Evolutionary conservation across 495 filamentous ascomycete genomes (phyloP), one percentile per base, ranked within the genome.

Genomic region (Evernia prunastri): DNA sequence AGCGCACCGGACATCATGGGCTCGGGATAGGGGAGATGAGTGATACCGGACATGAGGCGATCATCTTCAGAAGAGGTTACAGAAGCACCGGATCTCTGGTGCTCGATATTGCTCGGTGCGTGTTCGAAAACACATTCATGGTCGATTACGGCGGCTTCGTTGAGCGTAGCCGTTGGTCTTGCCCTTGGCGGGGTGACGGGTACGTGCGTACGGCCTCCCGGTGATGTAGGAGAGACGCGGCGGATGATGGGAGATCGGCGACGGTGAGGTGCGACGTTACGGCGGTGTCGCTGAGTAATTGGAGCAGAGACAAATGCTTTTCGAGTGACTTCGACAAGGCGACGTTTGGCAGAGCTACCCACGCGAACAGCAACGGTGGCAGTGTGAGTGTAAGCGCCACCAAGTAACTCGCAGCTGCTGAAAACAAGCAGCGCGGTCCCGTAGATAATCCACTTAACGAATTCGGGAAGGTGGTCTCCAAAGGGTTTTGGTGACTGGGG

Each of bases 331-430:
- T 53, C 25, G 27, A 53, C 49, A 49, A 61, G 59, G 45, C 59
- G 59, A 35, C 59, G 59, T 33, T 61, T 61, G 42, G 59, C 59
- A 51, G 59, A 36, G 29, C 15, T 25, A 17, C 36, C 57, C 17
- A 61, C 29, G 15, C 33, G 40, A 17, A 61, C 59, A 45, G 59
- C 42, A 45, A 36, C 59, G 59, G 27, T 33, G 29, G 42, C 45
- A 18, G 42, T 23, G 59, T 37, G 59, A 36, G 18, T 11, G 33
- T 25, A 59, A 40, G 17, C 18, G 4, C 31, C 18, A 6, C 37
- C 57, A 15, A 27, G 13, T 8, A 53, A 15, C 8, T 31, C 23
- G 25, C 25, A 25, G 27, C 12, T 18, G 13, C 4, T 18, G 12
- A 31, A 53, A 37, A 59, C 40, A 43, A 40, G 25, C 23, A 59